A percentile compares a stretch with the other conserved stretches of the same genome.
Evolutionary conservation across 2,329 filamentous ascomycete species (phyloP).

Genomic region (Ophiostoma angusticollis): DNA sequence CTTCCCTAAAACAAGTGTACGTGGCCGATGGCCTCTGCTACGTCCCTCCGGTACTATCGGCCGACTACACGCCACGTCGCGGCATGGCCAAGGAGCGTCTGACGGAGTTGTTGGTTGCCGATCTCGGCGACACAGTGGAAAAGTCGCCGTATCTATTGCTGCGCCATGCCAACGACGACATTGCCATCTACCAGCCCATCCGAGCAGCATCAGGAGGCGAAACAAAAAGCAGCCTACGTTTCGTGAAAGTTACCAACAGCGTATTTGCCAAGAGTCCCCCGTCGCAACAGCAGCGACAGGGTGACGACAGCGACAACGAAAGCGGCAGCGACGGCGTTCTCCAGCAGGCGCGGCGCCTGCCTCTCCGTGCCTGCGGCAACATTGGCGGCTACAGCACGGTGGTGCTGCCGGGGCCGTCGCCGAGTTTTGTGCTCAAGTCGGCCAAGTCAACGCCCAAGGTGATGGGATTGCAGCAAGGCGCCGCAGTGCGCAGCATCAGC

Average conservation of each 20-base stretch:
- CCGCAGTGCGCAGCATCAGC: slow-evolving; percentile 57
- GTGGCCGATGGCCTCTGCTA: slow-evolving; percentile 65
- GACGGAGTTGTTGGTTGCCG: slow-evolving; percentile 68
- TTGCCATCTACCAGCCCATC: slow-evolving; percentile 79
- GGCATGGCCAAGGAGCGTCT: slow-evolving; percentile 60
- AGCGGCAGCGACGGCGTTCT: slow-evolving; percentile 19
- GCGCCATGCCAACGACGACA: slow-evolving; percentile 66
- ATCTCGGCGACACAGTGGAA: slow-evolving; percentile 63
- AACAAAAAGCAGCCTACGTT: slow-evolving; percentile 1
- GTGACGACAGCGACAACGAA: slow-evolving; percentile 18
- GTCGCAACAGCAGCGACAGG: neutral
- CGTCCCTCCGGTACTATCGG: slow-evolving; percentile 61
- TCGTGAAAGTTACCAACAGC: slow-evolving; percentile 4
- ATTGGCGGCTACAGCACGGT: slow-evolving; percentile 70
- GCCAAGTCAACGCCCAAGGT: slow-evolving; percentile 65
- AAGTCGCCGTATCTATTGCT: slow-evolving; percentile 69
- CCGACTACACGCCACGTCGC: slow-evolving; percentile 57
- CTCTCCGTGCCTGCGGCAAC: slow-evolving; percentile 46
- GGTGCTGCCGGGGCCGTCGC: slow-evolving; percentile 68
- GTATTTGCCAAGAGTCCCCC: slow-evolving; percentile 48
- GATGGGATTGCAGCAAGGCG: slow-evolving; percentile 57
- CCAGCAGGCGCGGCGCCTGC: no score
- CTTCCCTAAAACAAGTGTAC: slow-evolving; percentile 61
- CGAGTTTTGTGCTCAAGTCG: slow-evolving; percentile 72
- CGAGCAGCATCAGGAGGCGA: slow-evolving; percentile 23